A percentile compares a stretch with the other conserved stretches of the same genome.
Conservation (phyloP, 257 asterid genomes). For the Rhazya stricta region DNA sequence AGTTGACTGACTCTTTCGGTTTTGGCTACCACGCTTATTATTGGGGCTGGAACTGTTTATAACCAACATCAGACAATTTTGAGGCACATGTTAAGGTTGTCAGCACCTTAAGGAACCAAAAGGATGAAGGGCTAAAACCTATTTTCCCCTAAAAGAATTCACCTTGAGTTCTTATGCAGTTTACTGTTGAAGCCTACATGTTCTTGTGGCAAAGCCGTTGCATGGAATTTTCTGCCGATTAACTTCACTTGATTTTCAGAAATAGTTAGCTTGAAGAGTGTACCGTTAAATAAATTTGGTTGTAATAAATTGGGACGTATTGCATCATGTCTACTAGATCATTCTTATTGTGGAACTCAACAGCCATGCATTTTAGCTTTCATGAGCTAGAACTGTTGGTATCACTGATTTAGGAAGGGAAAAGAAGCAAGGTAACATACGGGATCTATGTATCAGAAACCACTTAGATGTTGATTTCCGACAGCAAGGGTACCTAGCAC, state of each 20-base stretch:
- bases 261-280: not conserved
- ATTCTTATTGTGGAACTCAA: not conserved
- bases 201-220: not conserved
- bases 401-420: not conserved
- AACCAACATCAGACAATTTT: not conserved
- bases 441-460: not conserved
- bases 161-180: not conserved
- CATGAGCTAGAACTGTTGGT: not conserved
- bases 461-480: not conserved
- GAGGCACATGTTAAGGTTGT: not conserved
- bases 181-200: not conserved
- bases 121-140: not conserved
- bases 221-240: not conserved
- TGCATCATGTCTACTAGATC: not conserved
- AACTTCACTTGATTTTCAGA: not conserved
- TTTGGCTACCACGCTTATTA: not conserved
- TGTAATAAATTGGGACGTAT: not conserved
- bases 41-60: not conserved
- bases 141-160: not conserved
- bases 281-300: not conserved
- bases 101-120: not conserved
- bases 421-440: not conserved
- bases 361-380: not conserved
- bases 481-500: too few relatives aligned
- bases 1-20: not conserved